phyloP scores from a whole-genome alignment of 176 grass and related monocot species.

The Oryza meridionalis region DNA sequence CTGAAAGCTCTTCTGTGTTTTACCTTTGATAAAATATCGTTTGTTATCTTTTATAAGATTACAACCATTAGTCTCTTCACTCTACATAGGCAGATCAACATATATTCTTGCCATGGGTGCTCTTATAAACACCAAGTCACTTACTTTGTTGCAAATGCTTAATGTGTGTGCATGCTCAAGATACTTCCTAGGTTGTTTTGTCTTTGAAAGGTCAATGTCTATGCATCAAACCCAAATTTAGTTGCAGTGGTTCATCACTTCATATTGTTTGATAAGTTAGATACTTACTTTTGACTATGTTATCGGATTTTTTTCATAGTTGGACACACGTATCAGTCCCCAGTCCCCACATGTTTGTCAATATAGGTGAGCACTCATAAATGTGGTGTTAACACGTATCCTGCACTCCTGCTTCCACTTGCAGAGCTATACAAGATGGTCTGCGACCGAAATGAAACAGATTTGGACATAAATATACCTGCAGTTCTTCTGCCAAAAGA shows the following conservation, averaged over 20 bases:
- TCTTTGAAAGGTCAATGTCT: not conserved
- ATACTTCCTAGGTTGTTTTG: not conserved
- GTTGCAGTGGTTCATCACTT: not conserved
- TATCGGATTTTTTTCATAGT: conserved; percentile 21
- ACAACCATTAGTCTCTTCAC: not conserved
- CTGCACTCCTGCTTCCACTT: conserved; percentile 7
- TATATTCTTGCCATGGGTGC: not conserved
- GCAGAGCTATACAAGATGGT: conserved; percentile 99
- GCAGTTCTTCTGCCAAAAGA: conserved; percentile 94
- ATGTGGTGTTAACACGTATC: not conserved
- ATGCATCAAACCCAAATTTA: conserved; percentile 1
- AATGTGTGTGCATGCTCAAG: not conserved
- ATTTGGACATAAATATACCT: conserved; percentile 78
- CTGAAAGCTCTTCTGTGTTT: not conserved
- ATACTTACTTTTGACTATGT: conserved; percentile 6
- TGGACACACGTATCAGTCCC: not conserved
- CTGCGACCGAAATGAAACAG: conserved; percentile 79
- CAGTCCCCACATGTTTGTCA: not conserved
- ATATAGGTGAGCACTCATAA: conserved; percentile 10
- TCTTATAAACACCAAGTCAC: not conserved
- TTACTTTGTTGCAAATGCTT: not conserved
- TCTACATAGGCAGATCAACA: not conserved
- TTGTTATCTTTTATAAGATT: conserved; percentile 19
- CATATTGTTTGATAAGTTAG: not conserved
- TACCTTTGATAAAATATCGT: not conserved